Conservation (phyloP, 2,329 filamentous ascomycete species). For the Chaetomiaceae sp. region DNA sequence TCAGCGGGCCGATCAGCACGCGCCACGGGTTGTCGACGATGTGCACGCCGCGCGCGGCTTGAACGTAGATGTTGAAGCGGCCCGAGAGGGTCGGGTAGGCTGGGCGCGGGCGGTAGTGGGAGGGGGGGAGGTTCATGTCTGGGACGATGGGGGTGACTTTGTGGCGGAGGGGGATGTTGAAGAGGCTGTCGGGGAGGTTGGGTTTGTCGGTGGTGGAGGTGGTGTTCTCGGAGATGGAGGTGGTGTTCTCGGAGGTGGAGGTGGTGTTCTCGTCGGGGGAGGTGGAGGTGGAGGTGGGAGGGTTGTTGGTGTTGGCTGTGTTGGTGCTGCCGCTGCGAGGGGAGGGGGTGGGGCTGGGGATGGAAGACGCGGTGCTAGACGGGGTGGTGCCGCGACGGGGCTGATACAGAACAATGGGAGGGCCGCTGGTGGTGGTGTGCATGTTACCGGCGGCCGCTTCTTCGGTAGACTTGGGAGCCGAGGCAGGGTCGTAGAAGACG, state of each 20-base stretch:
- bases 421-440: no score
- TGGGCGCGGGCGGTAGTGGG: not conserved
- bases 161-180: conserved; percentile 1
- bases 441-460: no score
- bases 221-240: not conserved
- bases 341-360: no score
- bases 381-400: no score
- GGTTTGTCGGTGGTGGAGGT: not conserved
- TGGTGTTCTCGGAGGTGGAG: not conserved
- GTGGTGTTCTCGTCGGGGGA: no score
- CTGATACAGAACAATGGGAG: no score
- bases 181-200: not conserved
- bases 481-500: no score
- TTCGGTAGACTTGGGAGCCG: no score
- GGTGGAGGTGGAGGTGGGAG: no score
- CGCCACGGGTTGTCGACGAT: not conserved
- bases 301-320: no score
- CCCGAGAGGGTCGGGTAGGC: not conserved
- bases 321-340: no score
- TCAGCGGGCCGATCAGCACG: conserved; percentile 4
- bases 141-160: not conserved
- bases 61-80: not conserved
- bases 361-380: no score
- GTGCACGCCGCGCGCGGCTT: not conserved
- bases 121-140: not conserved